These are phyloP conservation scores for Polysphondylium violaceum DNA, from an alignment of 78 protist genomes.

Conservation along the genomic window DNA sequence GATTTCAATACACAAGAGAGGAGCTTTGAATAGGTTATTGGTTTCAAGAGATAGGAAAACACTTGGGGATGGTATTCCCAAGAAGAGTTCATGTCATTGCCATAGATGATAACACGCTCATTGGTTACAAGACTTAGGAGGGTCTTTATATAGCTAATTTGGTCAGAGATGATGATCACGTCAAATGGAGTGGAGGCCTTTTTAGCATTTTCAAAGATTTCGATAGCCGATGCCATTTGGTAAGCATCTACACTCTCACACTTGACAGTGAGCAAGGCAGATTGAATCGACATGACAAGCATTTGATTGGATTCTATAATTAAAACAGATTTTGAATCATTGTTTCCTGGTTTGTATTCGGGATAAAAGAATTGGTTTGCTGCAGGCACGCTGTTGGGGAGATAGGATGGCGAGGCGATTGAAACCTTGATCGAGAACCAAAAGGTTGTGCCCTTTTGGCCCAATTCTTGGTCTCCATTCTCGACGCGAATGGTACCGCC, in stretches of 20 bases:
- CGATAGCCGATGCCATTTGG: not conserved
- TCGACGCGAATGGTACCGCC: slow-evolving; percentile 78
- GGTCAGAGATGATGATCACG: slow-evolving; percentile 2
- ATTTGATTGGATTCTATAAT: slow-evolving; percentile 31
- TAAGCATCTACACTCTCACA: slow-evolving; percentile 18
- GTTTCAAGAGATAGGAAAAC: slow-evolving; percentile 23
- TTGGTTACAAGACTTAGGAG: slow-evolving; percentile 2
- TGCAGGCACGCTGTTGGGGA: slow-evolving; percentile 62
- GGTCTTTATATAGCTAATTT: not conserved
- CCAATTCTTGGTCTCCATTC: slow-evolving; percentile 30
- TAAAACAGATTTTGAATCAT: slow-evolving; percentile 8
- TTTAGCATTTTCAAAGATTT: not conserved
- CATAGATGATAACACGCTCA: slow-evolving; percentile 30
- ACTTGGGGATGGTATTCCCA: not conserved
- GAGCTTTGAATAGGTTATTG: slow-evolving; percentile 31
- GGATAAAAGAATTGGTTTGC: slow-evolving; percentile 70
- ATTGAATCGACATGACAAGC: slow-evolving; percentile 22
- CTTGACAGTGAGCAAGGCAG: slow-evolving; percentile 6
- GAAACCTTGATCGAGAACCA: slow-evolving; percentile 33
- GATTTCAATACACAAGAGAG: slow-evolving; percentile 1
- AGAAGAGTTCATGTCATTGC: slow-evolving; percentile 3
- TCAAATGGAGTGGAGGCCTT: slow-evolving; percentile 10
- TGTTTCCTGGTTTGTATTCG: slow-evolving; percentile 19
- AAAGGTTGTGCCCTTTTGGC: slow-evolving; percentile 51
- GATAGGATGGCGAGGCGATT: slow-evolving; percentile 35